phyloP scores from a whole-genome alignment of 345 rosid species.

The Fremontodendron californicum region DNA sequence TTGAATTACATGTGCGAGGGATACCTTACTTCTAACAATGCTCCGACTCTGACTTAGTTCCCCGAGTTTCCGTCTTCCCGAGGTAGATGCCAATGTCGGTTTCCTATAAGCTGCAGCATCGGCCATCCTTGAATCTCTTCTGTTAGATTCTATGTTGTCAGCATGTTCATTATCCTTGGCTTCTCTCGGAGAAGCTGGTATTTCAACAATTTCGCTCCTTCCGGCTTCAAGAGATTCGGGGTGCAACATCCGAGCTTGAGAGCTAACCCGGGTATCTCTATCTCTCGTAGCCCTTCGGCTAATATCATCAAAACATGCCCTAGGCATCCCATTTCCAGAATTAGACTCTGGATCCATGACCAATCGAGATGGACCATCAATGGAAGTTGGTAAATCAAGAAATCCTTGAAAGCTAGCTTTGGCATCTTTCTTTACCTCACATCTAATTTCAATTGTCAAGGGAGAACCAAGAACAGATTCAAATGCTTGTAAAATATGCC shows the following conservation, averaged over 20 bases:
- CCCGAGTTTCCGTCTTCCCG: slow-evolving; percentile 43
- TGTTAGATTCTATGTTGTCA: slow-evolving; percentile 29
- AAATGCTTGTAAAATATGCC: slow-evolving; percentile 71
- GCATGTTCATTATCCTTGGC: slow-evolving; percentile 24
- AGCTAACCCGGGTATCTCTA: slow-evolving; percentile 4
- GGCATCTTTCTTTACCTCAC: slow-evolving; percentile 44
- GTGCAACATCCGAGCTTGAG: slow-evolving; percentile 18
- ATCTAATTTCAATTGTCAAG: slow-evolving; percentile 75
- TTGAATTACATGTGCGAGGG: slow-evolving; percentile 77
- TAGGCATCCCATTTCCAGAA: slow-evolving; percentile 17
- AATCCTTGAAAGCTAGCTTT: slow-evolving; percentile 29
- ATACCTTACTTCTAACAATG: slow-evolving; percentile 83
- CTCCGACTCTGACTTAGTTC: slow-evolving; percentile 62
- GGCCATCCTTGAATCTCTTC: slow-evolving; percentile 26
- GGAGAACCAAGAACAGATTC: slow-evolving; percentile 78
- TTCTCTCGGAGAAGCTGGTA: slow-evolving; percentile 40
- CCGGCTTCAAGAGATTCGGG: slow-evolving; percentile 28
- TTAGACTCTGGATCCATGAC: slow-evolving; percentile 20
- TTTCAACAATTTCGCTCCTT: slow-evolving; percentile 65
- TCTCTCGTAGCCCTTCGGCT: slow-evolving; percentile 16
- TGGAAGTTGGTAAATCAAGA: slow-evolving; percentile 39
- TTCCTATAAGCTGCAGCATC: slow-evolving; percentile 25
- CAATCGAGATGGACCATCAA: slow-evolving; percentile 34
- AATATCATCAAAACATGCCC: slow-evolving; percentile 16
- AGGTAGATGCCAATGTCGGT: slow-evolving; percentile 23